These are phyloP conservation scores for Mucor saturninus DNA, from an alignment of 371 early-diverging fungal genomes.

Conservation along the genomic window DNA sequence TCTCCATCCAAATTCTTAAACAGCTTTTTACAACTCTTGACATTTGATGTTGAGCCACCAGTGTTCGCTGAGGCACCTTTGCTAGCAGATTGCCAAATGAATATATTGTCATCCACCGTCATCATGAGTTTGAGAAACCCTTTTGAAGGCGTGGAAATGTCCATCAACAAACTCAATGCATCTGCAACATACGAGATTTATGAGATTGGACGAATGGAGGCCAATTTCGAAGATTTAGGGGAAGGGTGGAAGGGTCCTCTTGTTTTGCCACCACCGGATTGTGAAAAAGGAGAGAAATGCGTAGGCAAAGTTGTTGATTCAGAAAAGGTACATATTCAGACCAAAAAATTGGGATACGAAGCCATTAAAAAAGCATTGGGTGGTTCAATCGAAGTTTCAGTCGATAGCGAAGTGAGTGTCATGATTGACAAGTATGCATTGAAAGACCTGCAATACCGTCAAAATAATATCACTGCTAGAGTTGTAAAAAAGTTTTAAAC, in stretches of 20 bases:
- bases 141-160: constrained; percentile 36
- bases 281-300: constrained; percentile 19
- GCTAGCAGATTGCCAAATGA: constrained; percentile 45
- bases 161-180: constrained; percentile 46
- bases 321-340: constrained; percentile 46
- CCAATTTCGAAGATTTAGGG: constrained; percentile 39
- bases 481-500: constrained; percentile 42
- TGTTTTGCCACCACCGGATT: constrained; percentile 25
- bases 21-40: constrained; percentile 31
- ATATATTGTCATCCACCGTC: constrained; percentile 49
- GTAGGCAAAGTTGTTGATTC: constrained; percentile 33
- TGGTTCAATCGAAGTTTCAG: constrained; percentile 42
- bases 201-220: constrained; percentile 38
- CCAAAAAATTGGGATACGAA: constrained; percentile 44
- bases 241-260: constrained; percentile 35
- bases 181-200: constrained; percentile 38
- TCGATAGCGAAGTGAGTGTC: constrained; percentile 42
- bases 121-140: constrained; percentile 50
- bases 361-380: constrained; percentile 47
- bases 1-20: constrained; percentile 30
- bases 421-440: constrained; percentile 38
- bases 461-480: constrained; percentile 46
- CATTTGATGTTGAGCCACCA: constrained; percentile 41
- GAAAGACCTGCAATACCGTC: constrained; percentile 35
- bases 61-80: constrained; percentile 37